These are phyloP conservation scores for Lizonia empirigonia DNA, from an alignment of 2,329 filamentous ascomycete species.

Conservation along the genomic window DNA sequence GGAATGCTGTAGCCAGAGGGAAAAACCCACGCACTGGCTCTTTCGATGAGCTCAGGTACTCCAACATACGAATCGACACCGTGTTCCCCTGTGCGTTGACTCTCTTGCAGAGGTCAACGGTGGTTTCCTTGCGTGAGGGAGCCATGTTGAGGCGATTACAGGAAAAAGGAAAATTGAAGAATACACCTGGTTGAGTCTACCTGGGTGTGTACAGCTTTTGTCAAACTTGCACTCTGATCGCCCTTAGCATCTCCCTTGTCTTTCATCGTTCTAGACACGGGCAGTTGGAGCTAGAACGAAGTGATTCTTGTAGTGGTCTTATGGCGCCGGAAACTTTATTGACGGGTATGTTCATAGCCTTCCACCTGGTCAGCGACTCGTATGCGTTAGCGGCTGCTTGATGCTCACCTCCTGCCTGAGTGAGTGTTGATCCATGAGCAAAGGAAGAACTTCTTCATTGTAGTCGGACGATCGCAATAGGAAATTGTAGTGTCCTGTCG, in stretches of 20 bases:
- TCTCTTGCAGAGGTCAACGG: slow-evolving; percentile 60
- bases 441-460: background rate
- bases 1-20: slow-evolving; percentile 67
- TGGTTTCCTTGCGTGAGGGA: slow-evolving; percentile 45
- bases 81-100: slow-evolving; percentile 59
- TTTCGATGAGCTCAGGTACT: slow-evolving; percentile 44
- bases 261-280: background rate
- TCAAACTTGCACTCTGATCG: background rate
- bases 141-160: slow-evolving; percentile 27
- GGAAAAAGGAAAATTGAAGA: background rate
- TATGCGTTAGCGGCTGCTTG: background rate
- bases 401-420: background rate
- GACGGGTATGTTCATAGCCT: background rate
- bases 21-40: slow-evolving; percentile 50
- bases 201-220: background rate
- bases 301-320: background rate
- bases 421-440: background rate
- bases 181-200: background rate
- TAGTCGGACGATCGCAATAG: background rate
- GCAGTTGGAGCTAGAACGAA: background rate
- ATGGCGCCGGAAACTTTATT: background rate
- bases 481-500: background rate
- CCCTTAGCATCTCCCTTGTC: background rate
- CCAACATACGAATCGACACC: slow-evolving; percentile 57
- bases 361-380: background rate